These are phyloP conservation scores for Phytophthora litchii DNA, from an alignment of 352 stramenopile genomes.

Conservation along the genomic window DNA sequence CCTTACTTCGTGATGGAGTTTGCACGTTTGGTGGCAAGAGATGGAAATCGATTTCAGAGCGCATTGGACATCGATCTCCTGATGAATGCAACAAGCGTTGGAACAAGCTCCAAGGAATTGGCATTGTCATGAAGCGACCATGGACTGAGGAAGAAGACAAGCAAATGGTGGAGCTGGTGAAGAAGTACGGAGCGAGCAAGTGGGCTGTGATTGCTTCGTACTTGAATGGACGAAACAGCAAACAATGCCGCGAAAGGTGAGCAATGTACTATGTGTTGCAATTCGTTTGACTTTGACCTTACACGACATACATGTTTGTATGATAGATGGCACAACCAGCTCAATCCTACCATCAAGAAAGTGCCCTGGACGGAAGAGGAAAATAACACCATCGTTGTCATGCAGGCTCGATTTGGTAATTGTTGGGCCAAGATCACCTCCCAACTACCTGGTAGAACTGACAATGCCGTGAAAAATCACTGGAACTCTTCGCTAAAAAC, in stretches of 20 bases:
- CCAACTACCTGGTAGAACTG: conserved; percentile 92
- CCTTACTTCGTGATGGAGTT: conserved; percentile 68
- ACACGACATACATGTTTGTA: background rate
- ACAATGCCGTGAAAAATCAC: conserved; percentile 99
- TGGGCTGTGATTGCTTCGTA: conserved; percentile 88
- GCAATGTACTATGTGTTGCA: background rate
- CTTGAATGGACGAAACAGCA: conserved; percentile 81
- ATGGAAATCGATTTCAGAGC: conserved; percentile 72
- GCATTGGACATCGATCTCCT: conserved; percentile 50
- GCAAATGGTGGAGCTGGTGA: conserved; percentile 67
- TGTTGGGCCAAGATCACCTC: conserved; percentile 98
- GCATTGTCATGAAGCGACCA: conserved; percentile 64
- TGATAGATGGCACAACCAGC: conserved; percentile 84
- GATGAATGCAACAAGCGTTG: conserved; percentile 70
- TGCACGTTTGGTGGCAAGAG: conserved; percentile 81
- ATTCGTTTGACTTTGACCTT: background rate
- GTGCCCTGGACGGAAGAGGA: conserved; percentile 83
- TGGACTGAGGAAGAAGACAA: conserved; percentile 70
- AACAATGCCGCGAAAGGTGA: conserved; percentile 87
- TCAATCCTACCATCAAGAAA: conserved; percentile 84
- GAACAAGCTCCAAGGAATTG: conserved; percentile 73
- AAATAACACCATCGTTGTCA: conserved; percentile 81
- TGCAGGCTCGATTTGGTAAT: conserved; percentile 93
- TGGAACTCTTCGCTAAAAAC: conserved; percentile 92
- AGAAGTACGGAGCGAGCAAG: conserved; percentile 63